A percentile compares a stretch with the other conserved stretches of the same genome.
These are phyloP conservation scores for Myxozyma neglecta DNA, from an alignment of 805 yeast genomes.

Conservation along the genomic window DNA sequence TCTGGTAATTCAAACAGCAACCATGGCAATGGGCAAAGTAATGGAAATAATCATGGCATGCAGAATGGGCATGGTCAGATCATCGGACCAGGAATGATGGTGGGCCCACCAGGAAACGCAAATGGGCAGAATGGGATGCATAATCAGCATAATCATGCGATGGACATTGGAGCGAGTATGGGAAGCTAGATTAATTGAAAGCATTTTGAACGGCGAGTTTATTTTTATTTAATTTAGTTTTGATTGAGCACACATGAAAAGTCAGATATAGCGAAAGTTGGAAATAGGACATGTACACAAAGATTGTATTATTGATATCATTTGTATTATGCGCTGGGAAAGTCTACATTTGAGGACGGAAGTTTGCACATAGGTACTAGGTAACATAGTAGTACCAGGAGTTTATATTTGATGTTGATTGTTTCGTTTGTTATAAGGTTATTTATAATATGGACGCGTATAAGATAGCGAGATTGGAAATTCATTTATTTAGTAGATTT, in stretches of 20 bases:
- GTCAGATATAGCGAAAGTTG: neutral
- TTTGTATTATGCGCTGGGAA: neutral
- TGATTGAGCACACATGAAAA: neutral
- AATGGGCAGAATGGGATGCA: neutral
- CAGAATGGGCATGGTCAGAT: no score
- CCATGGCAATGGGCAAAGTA: constrained; percentile 1
- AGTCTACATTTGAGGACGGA: neutral
- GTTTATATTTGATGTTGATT: neutral
- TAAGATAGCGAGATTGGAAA: no score
- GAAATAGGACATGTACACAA: neutral
- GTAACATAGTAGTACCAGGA: constrained; percentile 1
- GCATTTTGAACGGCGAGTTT: neutral
- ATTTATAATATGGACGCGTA: no score
- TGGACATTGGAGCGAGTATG: constrained; percentile 16
- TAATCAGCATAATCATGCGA: neutral
- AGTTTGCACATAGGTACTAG: neutral
- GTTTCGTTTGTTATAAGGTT: neutral
- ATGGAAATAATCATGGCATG: neutral
- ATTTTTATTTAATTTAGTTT: neutral
- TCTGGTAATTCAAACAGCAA: constrained; percentile 36
- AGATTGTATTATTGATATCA: constrained; percentile 5
- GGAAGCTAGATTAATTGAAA: neutral
- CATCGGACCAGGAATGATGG: neutral
- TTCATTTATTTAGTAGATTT: neutral
- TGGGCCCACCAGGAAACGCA: neutral